These are phyloP conservation scores for Brassica nigra DNA, from an alignment of 345 rosid species.

Conservation along the genomic window DNA sequence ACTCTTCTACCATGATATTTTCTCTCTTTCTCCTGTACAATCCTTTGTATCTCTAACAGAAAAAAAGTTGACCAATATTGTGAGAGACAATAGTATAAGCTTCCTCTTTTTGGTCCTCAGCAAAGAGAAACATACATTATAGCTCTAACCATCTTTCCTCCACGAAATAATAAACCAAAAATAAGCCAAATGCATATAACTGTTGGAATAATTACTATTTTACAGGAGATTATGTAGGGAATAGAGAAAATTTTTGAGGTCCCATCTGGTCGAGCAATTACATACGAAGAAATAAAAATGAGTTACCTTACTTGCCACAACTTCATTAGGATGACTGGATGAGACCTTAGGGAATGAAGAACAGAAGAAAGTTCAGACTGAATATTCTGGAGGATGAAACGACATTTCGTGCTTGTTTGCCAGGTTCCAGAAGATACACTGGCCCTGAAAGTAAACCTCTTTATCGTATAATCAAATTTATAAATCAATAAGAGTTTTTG, in stretches of 20 bases:
- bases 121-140: slow-evolving; percentile 51
- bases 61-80: background rate
- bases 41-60: slow-evolving; percentile 68
- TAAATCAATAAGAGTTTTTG: too few species aligned
- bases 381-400: slow-evolving; percentile 49
- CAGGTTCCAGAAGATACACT: too few species aligned
- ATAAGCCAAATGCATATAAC: slow-evolving; percentile 12
- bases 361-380: slow-evolving; percentile 76
- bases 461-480: too few species aligned
- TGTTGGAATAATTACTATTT: slow-evolving; percentile 11
- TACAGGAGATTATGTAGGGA: background rate
- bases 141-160: slow-evolving; percentile 87
- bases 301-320: slow-evolving; percentile 47
- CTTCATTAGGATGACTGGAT: slow-evolving; percentile 29
- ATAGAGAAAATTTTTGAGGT: background rate
- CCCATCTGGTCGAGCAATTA: background rate
- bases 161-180: slow-evolving; percentile 37
- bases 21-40: slow-evolving; percentile 66
- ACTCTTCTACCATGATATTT: slow-evolving; percentile 65
- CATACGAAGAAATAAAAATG: background rate
- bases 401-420: too few species aligned
- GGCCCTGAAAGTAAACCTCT: too few species aligned
- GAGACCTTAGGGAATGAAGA: slow-evolving; percentile 60
- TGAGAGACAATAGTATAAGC: background rate
- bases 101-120: background rate